Evolutionary conservation across 768 basidiomycete species (phyloP).

Genomic region (Lentinula aciculospora): DNA sequence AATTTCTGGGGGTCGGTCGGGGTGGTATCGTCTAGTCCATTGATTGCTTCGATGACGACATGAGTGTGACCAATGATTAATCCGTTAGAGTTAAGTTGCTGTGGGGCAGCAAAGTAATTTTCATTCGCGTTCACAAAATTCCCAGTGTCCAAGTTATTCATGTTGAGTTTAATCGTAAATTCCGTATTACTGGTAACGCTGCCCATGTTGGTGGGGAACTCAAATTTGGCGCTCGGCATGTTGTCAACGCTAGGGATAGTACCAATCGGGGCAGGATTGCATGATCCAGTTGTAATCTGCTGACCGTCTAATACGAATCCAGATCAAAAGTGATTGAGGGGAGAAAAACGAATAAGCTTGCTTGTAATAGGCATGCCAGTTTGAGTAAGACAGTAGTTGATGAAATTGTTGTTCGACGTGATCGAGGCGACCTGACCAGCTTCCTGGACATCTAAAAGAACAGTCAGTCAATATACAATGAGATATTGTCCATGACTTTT

Average conservation of each 20-base stretch:
- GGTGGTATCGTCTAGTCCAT: constrained; percentile 39
- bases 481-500: constrained; percentile 9
- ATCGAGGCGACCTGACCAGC: constrained; percentile 51
- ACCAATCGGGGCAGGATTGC: constrained; percentile 58
- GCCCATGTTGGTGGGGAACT: constrained; percentile 36
- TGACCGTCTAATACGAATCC: constrained; percentile 23
- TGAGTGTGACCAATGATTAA: constrained; percentile 58
- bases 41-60: constrained; percentile 51
- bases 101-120: constrained; percentile 50
- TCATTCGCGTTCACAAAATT: constrained; percentile 40
- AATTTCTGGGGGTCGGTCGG: constrained; percentile 48
- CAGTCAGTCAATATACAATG: neutral
- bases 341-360: neutral
- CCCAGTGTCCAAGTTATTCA: constrained; percentile 43
- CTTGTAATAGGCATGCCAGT: constrained; percentile 46
- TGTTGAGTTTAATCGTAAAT: constrained; percentile 48
- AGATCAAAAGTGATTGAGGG: neutral
- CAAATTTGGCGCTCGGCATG: constrained; percentile 53
- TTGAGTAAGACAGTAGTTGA: constrained; percentile 55
- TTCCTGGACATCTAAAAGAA: neutral
- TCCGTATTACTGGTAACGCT: constrained; percentile 36
- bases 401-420: constrained; percentile 67
- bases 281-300: constrained; percentile 34
- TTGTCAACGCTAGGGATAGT: constrained; percentile 43
- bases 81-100: constrained; percentile 44